phyloP scores from a whole-genome alignment of 495 filamentous ascomycete genomes.

The Penicilliopsis zonata region DNA sequence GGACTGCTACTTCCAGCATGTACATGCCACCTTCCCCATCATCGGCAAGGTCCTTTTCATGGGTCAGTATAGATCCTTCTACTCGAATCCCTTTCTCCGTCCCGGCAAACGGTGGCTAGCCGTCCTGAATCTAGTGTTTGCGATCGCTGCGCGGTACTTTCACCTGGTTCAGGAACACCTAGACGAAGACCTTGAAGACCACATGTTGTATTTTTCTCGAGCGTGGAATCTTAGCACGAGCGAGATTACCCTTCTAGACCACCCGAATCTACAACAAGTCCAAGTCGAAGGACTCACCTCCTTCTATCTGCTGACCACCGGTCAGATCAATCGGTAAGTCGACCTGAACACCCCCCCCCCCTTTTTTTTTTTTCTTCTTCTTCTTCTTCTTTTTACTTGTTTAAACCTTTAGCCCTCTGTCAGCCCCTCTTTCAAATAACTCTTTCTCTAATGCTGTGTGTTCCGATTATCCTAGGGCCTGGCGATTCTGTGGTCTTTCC shows the following conservation, averaged over 20 bases:
- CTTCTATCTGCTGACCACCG: slow-evolving; percentile 46
- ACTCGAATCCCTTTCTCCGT: slow-evolving; percentile 16
- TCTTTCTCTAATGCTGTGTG: neutral
- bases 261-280: slow-evolving; percentile 47
- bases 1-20: slow-evolving; percentile 39
- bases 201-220: slow-evolving; percentile 43
- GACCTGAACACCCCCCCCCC: slow-evolving; percentile 3
- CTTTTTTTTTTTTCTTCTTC: no score
- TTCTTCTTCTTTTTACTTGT: no score
- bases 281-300: slow-evolving; percentile 41
- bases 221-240: slow-evolving; percentile 44
- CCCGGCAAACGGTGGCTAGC: slow-evolving; percentile 42
- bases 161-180: slow-evolving; percentile 24
- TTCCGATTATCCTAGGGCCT: slow-evolving; percentile 32
- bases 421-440: no score
- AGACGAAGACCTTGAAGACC: slow-evolving; percentile 26
- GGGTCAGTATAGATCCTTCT: slow-evolving; percentile 29
- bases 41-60: slow-evolving; percentile 36
- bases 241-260: slow-evolving; percentile 36
- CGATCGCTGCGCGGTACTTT: slow-evolving; percentile 43
- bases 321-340: slow-evolving; percentile 49
- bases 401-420: neutral
- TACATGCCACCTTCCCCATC: slow-evolving; percentile 49
- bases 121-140: slow-evolving; percentile 54
- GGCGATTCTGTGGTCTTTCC: slow-evolving; percentile 45